phyloP scores from a whole-genome alignment of 306 rosid genomes.

The Acacia acuminata region DNA sequence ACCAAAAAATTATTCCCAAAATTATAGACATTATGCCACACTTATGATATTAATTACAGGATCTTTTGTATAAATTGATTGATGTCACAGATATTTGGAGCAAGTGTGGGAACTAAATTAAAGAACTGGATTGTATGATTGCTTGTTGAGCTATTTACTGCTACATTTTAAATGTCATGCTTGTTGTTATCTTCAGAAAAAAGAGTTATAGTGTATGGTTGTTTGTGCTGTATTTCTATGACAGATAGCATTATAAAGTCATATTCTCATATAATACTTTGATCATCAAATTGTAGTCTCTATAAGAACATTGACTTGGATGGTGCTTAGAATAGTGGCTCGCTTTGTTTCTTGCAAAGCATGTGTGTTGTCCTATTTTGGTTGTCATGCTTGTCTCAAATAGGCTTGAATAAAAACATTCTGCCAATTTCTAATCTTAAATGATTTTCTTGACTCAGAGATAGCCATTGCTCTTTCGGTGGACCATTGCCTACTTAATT shows the following conservation, averaged over 20 bases:
- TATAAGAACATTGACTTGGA: not conserved
- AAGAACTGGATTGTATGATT: conserved; percentile 8
- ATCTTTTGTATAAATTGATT: not conserved
- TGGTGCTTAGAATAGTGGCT: not conserved
- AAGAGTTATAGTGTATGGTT: not conserved
- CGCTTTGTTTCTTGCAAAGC: not conserved
- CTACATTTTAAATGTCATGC: not conserved
- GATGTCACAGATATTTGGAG: too few species aligned
- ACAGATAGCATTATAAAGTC: not conserved
- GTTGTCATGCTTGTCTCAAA: not conserved
- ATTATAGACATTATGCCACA: too few species aligned
- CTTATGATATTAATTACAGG: not conserved
- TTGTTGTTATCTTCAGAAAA: not conserved
- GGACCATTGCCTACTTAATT: conserved; percentile 61
- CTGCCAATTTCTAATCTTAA: not conserved
- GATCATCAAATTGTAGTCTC: not conserved
- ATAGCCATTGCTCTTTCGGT: conserved; percentile 15
- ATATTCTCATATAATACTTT: not conserved
- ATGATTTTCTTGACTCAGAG: conserved; percentile 42
- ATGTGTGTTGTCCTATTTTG: not conserved
- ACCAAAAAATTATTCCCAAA: not conserved
- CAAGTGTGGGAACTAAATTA: not conserved
- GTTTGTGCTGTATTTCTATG: conserved; percentile 2
- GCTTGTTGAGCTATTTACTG: not conserved
- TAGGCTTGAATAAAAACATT: not conserved